phyloP scores from a whole-genome alignment of 208 protist species.

The Tritrichomonas musculus region DNA sequence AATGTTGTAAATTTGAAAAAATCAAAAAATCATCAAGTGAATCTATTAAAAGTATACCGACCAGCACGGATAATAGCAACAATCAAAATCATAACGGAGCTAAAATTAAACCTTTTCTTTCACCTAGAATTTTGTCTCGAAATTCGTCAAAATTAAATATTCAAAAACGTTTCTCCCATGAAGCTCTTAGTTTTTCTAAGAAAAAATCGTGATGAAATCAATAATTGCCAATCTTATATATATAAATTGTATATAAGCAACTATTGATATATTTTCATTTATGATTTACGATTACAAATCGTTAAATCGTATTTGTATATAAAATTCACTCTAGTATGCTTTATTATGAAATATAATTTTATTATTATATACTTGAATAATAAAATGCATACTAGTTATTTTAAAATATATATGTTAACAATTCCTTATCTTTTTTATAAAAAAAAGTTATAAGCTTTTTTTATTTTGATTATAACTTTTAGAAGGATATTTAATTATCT shows the following conservation, averaged over 20 bases:
- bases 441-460: neutral
- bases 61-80: too few relatives aligned
- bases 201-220: neutral
- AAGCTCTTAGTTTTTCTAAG: neutral
- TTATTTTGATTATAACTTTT: neutral
- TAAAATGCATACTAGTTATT: neutral
- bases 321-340: too few relatives aligned
- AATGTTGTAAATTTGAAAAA: too few relatives aligned
- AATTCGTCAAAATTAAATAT: neutral
- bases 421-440: neutral
- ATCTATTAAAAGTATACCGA: too few relatives aligned
- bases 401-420: neutral
- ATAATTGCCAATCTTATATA: neutral
- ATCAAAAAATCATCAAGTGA: too few relatives aligned
- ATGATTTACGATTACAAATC: neutral
- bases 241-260: neutral
- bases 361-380: too few relatives aligned
- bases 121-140: too few relatives aligned
- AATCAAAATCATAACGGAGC: too few relatives aligned
- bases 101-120: too few relatives aligned
- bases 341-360: too few relatives aligned
- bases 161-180: neutral
- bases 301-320: neutral
- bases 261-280: neutral
- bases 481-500: neutral